Evolutionary conservation across 2,329 filamentous ascomycete genomes (phyloP).

Genomic region (Metarhizium brunneum): DNA sequence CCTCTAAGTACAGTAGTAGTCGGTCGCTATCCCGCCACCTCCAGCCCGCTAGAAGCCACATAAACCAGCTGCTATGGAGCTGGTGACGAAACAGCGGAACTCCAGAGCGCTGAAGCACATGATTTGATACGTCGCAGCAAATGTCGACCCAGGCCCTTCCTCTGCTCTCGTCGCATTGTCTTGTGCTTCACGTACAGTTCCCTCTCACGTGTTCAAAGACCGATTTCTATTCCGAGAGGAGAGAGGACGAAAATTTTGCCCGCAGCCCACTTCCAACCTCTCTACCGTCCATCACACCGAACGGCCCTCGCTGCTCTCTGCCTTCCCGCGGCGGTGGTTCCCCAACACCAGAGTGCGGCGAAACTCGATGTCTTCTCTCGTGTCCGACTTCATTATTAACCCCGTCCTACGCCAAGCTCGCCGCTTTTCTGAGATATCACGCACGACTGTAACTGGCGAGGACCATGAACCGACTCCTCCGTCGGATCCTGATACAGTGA

Average conservation of each 20-base stretch:
- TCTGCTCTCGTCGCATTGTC: too few relatives aligned
- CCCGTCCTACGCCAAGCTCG: constrained; percentile 58
- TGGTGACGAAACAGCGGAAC: too few relatives aligned
- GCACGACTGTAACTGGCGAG: constrained; percentile 27
- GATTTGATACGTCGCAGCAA: too few relatives aligned
- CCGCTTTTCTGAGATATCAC: constrained; percentile 47
- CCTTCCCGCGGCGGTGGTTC: not conserved
- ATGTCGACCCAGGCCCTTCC: too few relatives aligned
- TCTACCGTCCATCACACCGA: not conserved
- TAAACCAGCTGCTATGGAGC: too few relatives aligned
- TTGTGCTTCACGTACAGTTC: not conserved
- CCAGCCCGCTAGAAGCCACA: too few relatives aligned
- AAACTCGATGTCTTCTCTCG: constrained; percentile 48
- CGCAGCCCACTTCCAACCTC: not conserved
- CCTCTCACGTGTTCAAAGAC: not conserved
- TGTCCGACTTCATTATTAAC: constrained; percentile 57
- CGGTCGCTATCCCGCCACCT: too few relatives aligned
- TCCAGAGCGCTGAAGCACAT: too few relatives aligned
- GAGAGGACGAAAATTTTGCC: not conserved
- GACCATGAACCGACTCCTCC: constrained; percentile 17
- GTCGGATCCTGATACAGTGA: constrained; percentile 13
- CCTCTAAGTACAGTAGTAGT: too few relatives aligned
- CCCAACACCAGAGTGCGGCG: constrained; percentile 5
- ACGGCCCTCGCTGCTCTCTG: not conserved
- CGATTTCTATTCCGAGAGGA: not conserved